These are phyloP conservation scores for Coemansia sp. DNA, from an alignment of 192 early-diverging fungal species.

Conservation along the genomic window DNA sequence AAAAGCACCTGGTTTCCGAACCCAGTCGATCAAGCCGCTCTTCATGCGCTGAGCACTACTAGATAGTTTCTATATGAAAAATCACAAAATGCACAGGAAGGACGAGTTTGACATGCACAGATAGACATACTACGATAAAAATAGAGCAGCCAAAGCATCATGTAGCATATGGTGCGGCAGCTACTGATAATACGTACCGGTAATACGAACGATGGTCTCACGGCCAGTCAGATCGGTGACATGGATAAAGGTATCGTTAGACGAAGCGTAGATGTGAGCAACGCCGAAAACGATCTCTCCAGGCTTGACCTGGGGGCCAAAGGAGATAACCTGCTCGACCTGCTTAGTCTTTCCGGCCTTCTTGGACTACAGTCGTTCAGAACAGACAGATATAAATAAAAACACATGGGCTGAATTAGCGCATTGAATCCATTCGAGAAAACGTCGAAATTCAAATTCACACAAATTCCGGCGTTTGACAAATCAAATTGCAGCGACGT, in stretches of 20 bases:
- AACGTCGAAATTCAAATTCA: neutral
- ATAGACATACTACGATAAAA: neutral
- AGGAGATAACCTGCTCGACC: constrained; percentile 86
- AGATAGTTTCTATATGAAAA: neutral
- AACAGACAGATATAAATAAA: constrained; percentile 4
- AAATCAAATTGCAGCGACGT: too few species aligned
- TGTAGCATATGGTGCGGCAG: neutral
- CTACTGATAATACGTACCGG: constrained; percentile 65
- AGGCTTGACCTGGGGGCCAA: constrained; percentile 96
- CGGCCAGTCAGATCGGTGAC: constrained; percentile 99
- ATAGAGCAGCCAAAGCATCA: neutral
- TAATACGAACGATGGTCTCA: constrained; percentile 98
- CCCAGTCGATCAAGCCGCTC: constrained; percentile 11
- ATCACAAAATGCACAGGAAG: constrained; percentile 10
- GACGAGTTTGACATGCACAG: neutral
- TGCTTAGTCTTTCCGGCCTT: constrained; percentile 76
- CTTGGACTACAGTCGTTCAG: constrained; percentile 55
- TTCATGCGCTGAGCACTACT: constrained; percentile 7
- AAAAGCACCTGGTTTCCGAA: constrained; percentile 22
- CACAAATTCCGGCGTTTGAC: too few species aligned
- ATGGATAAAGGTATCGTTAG: constrained; percentile 99
- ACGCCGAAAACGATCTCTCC: constrained; percentile 99
- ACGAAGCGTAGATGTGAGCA: constrained; percentile 98
- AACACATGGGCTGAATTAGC: neutral
- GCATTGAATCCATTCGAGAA: neutral